phyloP scores from a whole-genome alignment of 2,329 filamentous ascomycete species.

The Phaeosphaeria sp. region DNA sequence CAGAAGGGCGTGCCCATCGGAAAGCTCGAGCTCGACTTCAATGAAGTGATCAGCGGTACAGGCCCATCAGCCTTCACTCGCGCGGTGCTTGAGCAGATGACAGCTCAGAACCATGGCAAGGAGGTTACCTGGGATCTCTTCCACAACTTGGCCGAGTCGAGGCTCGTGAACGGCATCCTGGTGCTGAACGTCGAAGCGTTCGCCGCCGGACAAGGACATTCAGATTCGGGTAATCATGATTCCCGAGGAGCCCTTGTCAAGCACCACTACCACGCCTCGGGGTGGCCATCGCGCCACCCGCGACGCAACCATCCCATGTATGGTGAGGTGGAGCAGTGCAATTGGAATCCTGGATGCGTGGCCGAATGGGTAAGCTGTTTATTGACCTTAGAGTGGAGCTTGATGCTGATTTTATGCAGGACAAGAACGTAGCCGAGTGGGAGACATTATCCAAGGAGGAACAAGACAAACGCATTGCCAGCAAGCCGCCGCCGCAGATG shows the following conservation, averaged over 20 bases:
- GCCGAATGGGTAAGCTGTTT: conserved; percentile 58
- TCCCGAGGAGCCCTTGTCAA: conserved; percentile 71
- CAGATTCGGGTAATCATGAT: conserved; percentile 74
- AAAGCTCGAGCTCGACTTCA: conserved; percentile 71
- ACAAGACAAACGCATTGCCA: conserved; percentile 59
- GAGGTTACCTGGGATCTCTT: conserved; percentile 68
- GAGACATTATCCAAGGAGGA: conserved; percentile 65
- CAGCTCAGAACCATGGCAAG: conserved; percentile 51
- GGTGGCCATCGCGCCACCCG: conserved; percentile 72
- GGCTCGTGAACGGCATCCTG: conserved; percentile 68
- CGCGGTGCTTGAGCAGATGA: conserved; percentile 71
- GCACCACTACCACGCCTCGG: conserved; percentile 77
- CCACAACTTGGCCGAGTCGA: conserved; percentile 71
- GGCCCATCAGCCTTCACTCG: conserved; percentile 74
- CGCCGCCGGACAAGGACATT: conserved; percentile 75
- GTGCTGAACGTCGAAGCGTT: conserved; percentile 76
- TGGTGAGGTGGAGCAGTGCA: conserved; percentile 74
- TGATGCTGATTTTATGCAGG: conserved; percentile 38
- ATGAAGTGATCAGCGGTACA: conserved; percentile 76
- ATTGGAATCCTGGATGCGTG: conserved; percentile 72
- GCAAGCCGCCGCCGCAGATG: conserved; percentile 28
- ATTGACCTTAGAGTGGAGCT: background rate
- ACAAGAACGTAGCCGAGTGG: conserved; percentile 68
- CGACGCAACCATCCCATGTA: conserved; percentile 72
- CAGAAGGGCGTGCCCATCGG: conserved; percentile 66